Conservation (phyloP, 2,329 filamentous ascomycete species). For the Uncinocarpus reesii region DNA sequence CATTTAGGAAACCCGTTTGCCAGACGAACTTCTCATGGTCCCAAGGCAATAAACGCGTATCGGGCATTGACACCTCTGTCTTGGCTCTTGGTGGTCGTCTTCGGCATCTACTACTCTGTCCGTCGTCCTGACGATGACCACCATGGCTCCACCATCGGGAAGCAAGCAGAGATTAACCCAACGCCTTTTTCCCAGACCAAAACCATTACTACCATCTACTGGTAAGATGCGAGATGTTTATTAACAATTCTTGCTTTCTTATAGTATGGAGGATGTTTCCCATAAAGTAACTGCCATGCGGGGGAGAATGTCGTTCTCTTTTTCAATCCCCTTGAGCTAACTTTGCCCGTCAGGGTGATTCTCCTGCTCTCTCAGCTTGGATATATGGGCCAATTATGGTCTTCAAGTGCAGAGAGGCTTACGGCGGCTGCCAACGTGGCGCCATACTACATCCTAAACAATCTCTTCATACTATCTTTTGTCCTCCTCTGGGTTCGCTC, state of each 20-base stretch:
- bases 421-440: constrained; percentile 66
- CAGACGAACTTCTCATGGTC: constrained; percentile 55
- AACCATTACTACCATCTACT: constrained; percentile 59
- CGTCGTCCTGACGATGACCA: constrained; percentile 53
- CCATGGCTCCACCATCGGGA: constrained; percentile 59
- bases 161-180: constrained; percentile 54
- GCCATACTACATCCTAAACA: constrained; percentile 75
- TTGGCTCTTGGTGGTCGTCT: constrained; percentile 63
- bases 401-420: constrained; percentile 51
- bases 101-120: constrained; percentile 64
- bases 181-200: constrained; percentile 69
- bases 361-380: constrained; percentile 65
- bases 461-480: constrained; percentile 71
- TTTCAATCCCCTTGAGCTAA: constrained; percentile 4
- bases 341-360: constrained; percentile 46
- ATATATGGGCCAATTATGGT: constrained; percentile 70
- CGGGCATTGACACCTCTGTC: constrained; percentile 63
- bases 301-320: background rate
- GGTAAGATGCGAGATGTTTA: constrained; percentile 41
- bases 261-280: background rate
- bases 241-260: background rate
- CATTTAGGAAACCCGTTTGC: constrained; percentile 63
- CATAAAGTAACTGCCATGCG: background rate
- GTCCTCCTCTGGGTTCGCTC: constrained; percentile 71
- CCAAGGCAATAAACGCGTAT: constrained; percentile 56